These are phyloP conservation scores for Mycena capillaripes DNA, from an alignment of 768 basidiomycete genomes.

Conservation along the genomic window DNA sequence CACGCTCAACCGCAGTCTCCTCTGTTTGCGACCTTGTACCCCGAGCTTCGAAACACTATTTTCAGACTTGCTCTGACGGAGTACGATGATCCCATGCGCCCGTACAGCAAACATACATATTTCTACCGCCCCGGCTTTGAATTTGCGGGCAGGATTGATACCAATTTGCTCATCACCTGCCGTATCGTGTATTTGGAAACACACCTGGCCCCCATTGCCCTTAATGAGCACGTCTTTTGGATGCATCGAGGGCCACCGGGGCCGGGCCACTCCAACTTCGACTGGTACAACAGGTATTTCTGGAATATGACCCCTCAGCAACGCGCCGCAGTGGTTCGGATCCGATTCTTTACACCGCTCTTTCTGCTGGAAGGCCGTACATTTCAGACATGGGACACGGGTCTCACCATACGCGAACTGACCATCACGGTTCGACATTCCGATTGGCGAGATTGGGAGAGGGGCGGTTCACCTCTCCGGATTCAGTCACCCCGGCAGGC, in stretches of 20 bases:
- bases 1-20: conserved; percentile 14
- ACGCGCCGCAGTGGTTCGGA: conserved; percentile 31
- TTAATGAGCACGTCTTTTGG: conserved; percentile 43
- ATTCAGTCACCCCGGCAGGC: no score
- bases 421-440: conserved; percentile 38
- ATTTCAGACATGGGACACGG: conserved; percentile 2
- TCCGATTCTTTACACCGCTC: conserved; percentile 41
- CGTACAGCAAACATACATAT: conserved; percentile 33
- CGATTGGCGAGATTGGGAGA: conserved; percentile 45
- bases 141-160: conserved; percentile 30
- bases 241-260: conserved; percentile 22
- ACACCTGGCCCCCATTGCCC: conserved; percentile 32
- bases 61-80: conserved; percentile 36
- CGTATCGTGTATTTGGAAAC: conserved; percentile 42
- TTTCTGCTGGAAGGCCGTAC: conserved; percentile 35
- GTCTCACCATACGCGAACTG: conserved; percentile 24
- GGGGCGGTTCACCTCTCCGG: no score
- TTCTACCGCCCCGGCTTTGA: conserved; percentile 41
- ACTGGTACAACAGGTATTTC: conserved; percentile 22
- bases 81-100: conserved; percentile 33
- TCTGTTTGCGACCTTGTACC: conserved; percentile 35
- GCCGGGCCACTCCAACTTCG: background rate
- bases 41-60: conserved; percentile 41
- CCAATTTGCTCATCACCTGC: conserved; percentile 39
- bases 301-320: conserved; percentile 32